Base-by-base conservation (phyloP, 345 rosid genomes). In the Erysimum cheiranthoides region DNA sequence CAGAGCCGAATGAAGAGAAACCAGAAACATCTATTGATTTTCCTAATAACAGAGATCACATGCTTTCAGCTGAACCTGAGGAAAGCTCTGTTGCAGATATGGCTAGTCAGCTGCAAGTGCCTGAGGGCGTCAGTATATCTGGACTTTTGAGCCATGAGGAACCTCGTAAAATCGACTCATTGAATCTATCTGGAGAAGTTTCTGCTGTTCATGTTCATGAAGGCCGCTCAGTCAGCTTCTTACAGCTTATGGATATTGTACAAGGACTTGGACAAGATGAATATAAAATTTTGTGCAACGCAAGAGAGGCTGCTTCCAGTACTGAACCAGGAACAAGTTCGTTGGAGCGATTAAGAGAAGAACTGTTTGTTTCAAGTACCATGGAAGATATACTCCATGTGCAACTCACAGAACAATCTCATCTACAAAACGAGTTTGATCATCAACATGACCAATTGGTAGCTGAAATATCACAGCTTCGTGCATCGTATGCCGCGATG, bases 391-490 rank as follows among this genome's bases (percentile, higher is more conserved):
- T 90, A 69, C 75, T 82, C 59, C 81, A 82, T 53, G 60, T 85
- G 80, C 95, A 91, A 77, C 81, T 94, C 28, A 66, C 76, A 62
- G 97, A 94, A 70, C 87, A 80, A 53, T 85, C 86, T 63, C 70
- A 61, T 82, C 66, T 82, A 71, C 90, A 71, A 77, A 72, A 27
- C 21, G 88, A 88, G 42, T 77, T 74, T 75, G 82, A 78, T 80
- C 73, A 67, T 21, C 82, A 71, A 61, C 85, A 59, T 66, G 72
- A 47, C 52, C 83, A 83, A 67, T 58, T 81, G 71, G 72, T 73
- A 70, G 70, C 82, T 77, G 91, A 88, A 74, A 57, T 84, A 52
- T 80, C 84, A 59, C 40, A 73, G 76, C 85, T 86, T 52, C 84
- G 71, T 47, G 79, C 74, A 78, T 85, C 91, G 49, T 75, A 82